A percentile compares a stretch with the other conserved stretches of the same genome.
These are phyloP conservation scores for Amphicarpaea edgeworthii DNA, from an alignment of 306 rosid genomes.

Conservation along the genomic window DNA sequence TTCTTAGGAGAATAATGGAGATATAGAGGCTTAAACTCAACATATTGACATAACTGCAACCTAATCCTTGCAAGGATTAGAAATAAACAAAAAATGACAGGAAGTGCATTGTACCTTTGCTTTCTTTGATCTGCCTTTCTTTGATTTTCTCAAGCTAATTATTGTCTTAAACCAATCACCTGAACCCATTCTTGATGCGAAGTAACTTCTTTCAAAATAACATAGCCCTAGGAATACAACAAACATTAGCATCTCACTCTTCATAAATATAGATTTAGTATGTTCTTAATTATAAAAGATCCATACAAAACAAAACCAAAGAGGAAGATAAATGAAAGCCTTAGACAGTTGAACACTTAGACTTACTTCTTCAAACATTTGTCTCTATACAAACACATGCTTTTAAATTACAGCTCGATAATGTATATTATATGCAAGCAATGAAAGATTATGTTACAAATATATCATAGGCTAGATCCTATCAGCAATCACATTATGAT, in stretches of 20 bases:
- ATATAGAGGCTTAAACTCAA: not conserved
- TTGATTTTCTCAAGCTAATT: constrained; percentile 68
- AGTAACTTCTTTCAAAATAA: constrained; percentile 48
- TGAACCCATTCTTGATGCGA: constrained; percentile 72
- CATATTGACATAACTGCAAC: constrained; percentile 11
- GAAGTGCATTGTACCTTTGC: constrained; percentile 62
- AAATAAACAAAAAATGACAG: constrained; percentile 26
- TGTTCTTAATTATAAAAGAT: constrained; percentile 15
- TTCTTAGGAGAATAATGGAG: constrained; percentile 14
- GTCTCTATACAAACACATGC: constrained; percentile 1
- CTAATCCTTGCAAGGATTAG: constrained; percentile 19
- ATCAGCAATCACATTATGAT: constrained; percentile 20
- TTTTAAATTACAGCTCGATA: not conserved
- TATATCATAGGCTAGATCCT: not conserved
- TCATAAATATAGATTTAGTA: constrained; percentile 32
- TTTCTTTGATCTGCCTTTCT: constrained; percentile 69
- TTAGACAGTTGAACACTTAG: not conserved
- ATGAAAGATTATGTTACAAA: constrained; percentile 27
- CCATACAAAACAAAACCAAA: constrained; percentile 12
- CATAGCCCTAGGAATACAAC: constrained; percentile 55
- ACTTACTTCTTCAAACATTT: constrained; percentile 22
- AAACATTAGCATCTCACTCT: constrained; percentile 47
- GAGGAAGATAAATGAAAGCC: constrained; percentile 17
- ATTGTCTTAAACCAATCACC: constrained; percentile 91
- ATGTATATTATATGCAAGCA: constrained; percentile 13